phyloP scores from a whole-genome alignment of 495 filamentous ascomycete genomes.

The Aspergillus homomorphus region DNA sequence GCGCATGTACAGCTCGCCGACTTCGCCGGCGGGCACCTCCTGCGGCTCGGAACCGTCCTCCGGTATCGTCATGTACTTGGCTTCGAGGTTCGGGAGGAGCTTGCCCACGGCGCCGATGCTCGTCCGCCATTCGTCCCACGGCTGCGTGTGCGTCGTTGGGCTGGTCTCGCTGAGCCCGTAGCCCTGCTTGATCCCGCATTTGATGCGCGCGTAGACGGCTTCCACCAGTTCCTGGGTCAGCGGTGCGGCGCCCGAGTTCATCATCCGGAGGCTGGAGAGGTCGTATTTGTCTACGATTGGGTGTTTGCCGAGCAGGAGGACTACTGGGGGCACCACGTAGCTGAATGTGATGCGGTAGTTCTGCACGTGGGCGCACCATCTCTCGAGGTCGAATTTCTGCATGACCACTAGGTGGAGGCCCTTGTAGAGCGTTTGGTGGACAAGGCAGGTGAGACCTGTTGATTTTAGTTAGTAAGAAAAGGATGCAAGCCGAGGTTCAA shows the following conservation, averaged over 20 bases:
- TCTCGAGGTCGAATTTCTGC: conserved; percentile 78
- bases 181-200: conserved; percentile 75
- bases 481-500: not conserved
- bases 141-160: conserved; percentile 55
- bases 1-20: conserved; percentile 63
- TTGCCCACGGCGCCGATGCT: conserved; percentile 78
- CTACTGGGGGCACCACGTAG: conserved; percentile 83
- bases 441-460: conserved; percentile 65
- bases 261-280: conserved; percentile 71
- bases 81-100: conserved; percentile 75
- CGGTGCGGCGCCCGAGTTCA: conserved; percentile 89
- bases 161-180: conserved; percentile 86
- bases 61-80: conserved; percentile 68
- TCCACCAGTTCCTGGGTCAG: conserved; percentile 80
- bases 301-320: conserved; percentile 76
- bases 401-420: conserved; percentile 75
- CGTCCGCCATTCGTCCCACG: conserved; percentile 73
- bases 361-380: conserved; percentile 74
- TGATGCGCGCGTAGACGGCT: conserved; percentile 69
- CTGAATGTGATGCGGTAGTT: conserved; percentile 69
- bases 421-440: conserved; percentile 61
- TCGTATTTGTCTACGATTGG: conserved; percentile 77
- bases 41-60: conserved; percentile 49
- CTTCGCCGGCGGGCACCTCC: conserved; percentile 57
- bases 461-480: conserved; percentile 30